Base-by-base conservation (phyloP, 1,139 yeast genomes). In the Yamadazyma jaroonii region DNA sequence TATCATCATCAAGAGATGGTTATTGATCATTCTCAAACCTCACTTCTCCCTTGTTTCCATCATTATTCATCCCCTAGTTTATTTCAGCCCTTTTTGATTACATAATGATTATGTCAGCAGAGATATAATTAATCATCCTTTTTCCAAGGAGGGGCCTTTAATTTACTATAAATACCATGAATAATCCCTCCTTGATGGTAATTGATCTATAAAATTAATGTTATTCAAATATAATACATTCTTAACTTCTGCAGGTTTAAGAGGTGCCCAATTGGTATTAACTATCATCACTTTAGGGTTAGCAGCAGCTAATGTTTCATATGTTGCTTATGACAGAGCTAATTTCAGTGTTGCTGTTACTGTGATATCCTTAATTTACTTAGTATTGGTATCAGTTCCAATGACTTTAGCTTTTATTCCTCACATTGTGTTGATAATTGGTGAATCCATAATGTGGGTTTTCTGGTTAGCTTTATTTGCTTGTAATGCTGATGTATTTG, bases 401-500 rank as follows among this genome's bases (percentile, higher is more conserved):
- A 12, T 29, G 3, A 31, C 37, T 2, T 37, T 35, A 13, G 31
- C 32, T 2, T 34, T 41, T 8, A 32, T 57, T 12, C 52, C 53
- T 3, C 43, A 51, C 6, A 36, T 57, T 8, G 41, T 44, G 4
- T 36, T 50, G 1, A 40, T 56, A 3, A 38, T 52, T n/a, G 41
- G 46, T 6, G 71, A 65, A 38, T 10, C 39, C 6, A 29, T 61
- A 1, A 45, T 63, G 25, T 53, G 50, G 49, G 51, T 47, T 12
- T 49, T 46, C 35, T 59, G 56, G 60, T 58, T 49, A 38, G 53
- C 57, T n/a, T 46, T 50, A 3, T 54, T 59, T 47, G 64, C 57
- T 6, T 35, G 50, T 4, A 38, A 54, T 31, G 61, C 64, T 17
- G 55, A 59, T 43, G 46, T 36, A 24, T 55, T 48, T 35, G 67